These are phyloP conservation scores for Eimeria necatrix DNA, from an alignment of 169 alveolate genomes.

Conservation along the genomic window DNA sequence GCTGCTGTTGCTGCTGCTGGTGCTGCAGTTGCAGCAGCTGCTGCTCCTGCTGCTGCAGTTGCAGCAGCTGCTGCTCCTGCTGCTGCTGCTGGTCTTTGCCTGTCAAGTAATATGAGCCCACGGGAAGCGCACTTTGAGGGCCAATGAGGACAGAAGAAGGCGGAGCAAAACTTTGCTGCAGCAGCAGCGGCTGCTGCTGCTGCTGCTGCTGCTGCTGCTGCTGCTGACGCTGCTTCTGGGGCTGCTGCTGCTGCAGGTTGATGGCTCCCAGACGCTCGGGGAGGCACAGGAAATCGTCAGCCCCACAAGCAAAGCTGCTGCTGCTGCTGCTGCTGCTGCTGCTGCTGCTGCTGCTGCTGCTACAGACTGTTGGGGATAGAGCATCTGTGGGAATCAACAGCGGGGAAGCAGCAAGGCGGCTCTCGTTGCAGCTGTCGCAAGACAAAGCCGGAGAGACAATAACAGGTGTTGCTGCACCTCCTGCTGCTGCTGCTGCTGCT, in stretches of 20 bases:
- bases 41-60: neutral
- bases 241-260: constrained; percentile 27
- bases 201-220: constrained; percentile 54
- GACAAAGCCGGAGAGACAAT: constrained; percentile 8
- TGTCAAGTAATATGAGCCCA: too few species aligned
- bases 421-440: constrained; percentile 44
- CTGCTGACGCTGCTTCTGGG: neutral
- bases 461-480: neutral
- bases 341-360: constrained; percentile 2
- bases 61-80: neutral
- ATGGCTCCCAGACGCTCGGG: constrained; percentile 20
- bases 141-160: neutral
- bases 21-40: too few species aligned
- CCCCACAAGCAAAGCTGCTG: neutral
- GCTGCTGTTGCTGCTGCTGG: too few species aligned
- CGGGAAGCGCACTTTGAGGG: too few species aligned
- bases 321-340: too few species aligned
- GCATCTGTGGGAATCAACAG: neutral
- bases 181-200: neutral
- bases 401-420: neutral
- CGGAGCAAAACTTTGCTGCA: neutral
- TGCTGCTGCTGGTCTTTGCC: too few species aligned
- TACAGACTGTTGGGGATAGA: neutral
- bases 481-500: constrained; percentile 1
- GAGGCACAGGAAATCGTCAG: constrained; percentile 2